These are phyloP conservation scores for Neopestalotiopsis sp. DNA, from an alignment of 2,329 filamentous ascomycete species.

Conservation along the genomic window DNA sequence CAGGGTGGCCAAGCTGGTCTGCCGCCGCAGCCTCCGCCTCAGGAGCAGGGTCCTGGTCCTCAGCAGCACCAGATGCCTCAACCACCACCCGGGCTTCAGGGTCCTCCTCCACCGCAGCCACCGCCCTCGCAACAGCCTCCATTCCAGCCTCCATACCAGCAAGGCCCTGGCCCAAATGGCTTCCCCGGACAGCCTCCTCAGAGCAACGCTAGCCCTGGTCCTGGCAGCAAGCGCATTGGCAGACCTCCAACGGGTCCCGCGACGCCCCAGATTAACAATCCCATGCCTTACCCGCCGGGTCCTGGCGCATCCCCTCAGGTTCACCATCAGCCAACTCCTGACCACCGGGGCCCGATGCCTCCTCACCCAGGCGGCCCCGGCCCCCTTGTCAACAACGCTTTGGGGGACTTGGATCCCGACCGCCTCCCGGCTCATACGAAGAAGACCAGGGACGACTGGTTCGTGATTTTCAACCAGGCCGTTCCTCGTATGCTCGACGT, in stretches of 20 bases:
- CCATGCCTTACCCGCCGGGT: slow-evolving; percentile 79
- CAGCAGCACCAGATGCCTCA: slow-evolving; percentile 71
- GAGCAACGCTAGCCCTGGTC: slow-evolving; percentile 85
- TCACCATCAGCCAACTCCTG: slow-evolving; percentile 76
- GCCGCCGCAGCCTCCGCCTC: slow-evolving; percentile 69
- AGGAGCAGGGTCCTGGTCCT: slow-evolving; percentile 59
- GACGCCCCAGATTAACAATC: slow-evolving; percentile 90
- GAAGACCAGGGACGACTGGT: slow-evolving; percentile 91
- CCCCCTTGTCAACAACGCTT: slow-evolving; percentile 61
- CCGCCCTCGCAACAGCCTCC: slow-evolving; percentile 68
- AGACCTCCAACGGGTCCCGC: slow-evolving; percentile 75
- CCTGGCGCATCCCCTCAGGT: slow-evolving; percentile 85
- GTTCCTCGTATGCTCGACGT: slow-evolving; percentile 91
- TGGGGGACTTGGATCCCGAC: slow-evolving; percentile 87
- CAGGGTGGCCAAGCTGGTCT: slow-evolving; percentile 82
- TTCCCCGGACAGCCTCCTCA: slow-evolving; percentile 85
- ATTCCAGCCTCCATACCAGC: slow-evolving; percentile 74
- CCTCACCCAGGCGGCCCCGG: slow-evolving; percentile 46
- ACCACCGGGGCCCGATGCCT: slow-evolving; percentile 61
- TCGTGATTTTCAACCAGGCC: slow-evolving; percentile 93
- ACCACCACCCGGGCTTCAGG: slow-evolving; percentile 71
- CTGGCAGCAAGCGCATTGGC: slow-evolving; percentile 73
- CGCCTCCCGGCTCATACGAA: slow-evolving; percentile 85
- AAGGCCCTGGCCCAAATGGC: slow-evolving; percentile 64
- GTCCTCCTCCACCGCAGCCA: slow-evolving; percentile 61